A percentile compares a stretch with the other conserved stretches of the same genome.
Conservation (phyloP, 805 yeast genomes). For the Lipomyces orientalis region DNA sequence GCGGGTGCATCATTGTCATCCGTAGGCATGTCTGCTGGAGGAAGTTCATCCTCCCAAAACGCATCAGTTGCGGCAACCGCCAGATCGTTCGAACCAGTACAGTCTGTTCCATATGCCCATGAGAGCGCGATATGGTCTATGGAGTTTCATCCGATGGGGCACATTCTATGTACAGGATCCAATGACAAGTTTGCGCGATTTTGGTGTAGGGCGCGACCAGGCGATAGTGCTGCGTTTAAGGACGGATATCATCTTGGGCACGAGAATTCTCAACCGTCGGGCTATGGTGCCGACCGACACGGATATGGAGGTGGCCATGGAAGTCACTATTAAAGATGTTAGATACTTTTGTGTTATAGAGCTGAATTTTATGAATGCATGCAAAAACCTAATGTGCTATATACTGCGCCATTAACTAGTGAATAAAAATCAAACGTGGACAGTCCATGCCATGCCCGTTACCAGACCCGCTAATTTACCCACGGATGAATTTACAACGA, state of each 20-base stretch:
- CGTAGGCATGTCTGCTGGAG: not conserved
- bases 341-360: not conserved
- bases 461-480: too few relatives aligned
- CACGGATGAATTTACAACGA: too few relatives aligned
- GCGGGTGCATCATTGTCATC: slow-evolving; percentile 40
- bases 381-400: not conserved
- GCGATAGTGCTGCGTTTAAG: slow-evolving; percentile 79
- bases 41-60: slow-evolving; percentile 16
- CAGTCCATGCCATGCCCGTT: too few relatives aligned
- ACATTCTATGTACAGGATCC: slow-evolving; percentile 87
- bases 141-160: slow-evolving; percentile 94
- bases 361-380: not conserved
- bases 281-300: not conserved
- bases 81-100: slow-evolving; percentile 43
- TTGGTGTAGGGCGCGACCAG: slow-evolving; percentile 93
- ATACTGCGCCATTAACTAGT: not conserved
- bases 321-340: not conserved
- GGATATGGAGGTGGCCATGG: slow-evolving; percentile 6
- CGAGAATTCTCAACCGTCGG: slow-evolving; percentile 6
- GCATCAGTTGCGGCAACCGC: slow-evolving; percentile 34
- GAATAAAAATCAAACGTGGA: too few relatives aligned
- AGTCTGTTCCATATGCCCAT: slow-evolving; percentile 84
- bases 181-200: slow-evolving; percentile 90
- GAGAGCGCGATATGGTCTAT: slow-evolving; percentile 89
- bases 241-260: slow-evolving; percentile 68